phyloP scores from a whole-genome alignment of 768 basidiomycete genomes.

The Ephemerocybe angulata region DNA sequence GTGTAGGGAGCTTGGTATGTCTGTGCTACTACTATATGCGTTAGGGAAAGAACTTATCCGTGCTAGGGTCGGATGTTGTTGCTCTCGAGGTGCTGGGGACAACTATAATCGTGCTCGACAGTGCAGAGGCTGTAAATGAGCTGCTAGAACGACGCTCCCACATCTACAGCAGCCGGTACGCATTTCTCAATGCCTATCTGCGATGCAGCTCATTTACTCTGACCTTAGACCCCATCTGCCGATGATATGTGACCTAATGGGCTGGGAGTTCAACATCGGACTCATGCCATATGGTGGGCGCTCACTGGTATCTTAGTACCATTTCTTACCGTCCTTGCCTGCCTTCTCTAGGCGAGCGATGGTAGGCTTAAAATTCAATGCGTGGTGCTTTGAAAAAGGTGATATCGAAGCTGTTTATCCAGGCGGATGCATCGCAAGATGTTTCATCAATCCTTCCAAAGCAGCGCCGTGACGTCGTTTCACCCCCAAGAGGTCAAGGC shows the following conservation, averaged over 20 bases:
- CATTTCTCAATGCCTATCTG: too few relatives aligned
- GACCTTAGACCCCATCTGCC: too few relatives aligned
- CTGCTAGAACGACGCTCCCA: too few relatives aligned
- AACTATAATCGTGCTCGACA: too few relatives aligned
- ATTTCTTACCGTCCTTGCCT: neutral
- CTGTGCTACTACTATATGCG: too few relatives aligned
- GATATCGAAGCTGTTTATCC: too few relatives aligned
- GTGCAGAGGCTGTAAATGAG: too few relatives aligned
- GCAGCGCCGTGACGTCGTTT: conserved; percentile 21
- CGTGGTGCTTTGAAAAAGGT: neutral
- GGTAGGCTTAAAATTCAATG: conserved; percentile 9
- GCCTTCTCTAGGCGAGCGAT: conserved; percentile 15
- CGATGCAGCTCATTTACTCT: too few relatives aligned
- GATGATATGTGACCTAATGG: conserved; percentile 21
- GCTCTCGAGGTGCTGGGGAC: neutral
- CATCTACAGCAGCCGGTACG: too few relatives aligned
- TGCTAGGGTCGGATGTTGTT: neutral
- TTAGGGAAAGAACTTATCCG: too few relatives aligned
- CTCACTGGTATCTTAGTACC: neutral
- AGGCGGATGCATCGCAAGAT: conserved; percentile 32
- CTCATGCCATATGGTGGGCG: conserved; percentile 29
- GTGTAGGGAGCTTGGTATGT: neutral
- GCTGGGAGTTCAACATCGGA: conserved; percentile 26
- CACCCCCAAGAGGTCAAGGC: conserved; percentile 22
- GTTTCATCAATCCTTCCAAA: conserved; percentile 30